phyloP scores from a whole-genome alignment of 176 grass and related monocot genomes.

The Musa itinerans region DNA sequence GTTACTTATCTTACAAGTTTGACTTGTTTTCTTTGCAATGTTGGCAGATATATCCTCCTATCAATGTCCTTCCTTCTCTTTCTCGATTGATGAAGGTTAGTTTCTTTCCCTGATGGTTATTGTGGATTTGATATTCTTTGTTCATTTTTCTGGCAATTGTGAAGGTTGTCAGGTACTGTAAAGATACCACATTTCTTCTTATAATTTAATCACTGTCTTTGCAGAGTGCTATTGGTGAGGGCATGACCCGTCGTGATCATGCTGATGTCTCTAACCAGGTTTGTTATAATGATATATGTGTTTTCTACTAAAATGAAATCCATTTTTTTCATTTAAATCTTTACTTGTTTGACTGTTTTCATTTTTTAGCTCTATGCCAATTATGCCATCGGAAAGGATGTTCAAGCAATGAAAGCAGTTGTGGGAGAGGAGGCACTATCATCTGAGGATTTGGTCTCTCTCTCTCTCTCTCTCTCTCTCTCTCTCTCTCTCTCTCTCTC shows the following conservation, averaged over 20 bases:
- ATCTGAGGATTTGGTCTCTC: slow-evolving; percentile 81
- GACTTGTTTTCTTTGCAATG: not conserved
- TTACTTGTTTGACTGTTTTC: slow-evolving; percentile 10
- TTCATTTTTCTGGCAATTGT: not conserved
- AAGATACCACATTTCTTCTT: too few species aligned
- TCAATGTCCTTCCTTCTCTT: slow-evolving; percentile 95
- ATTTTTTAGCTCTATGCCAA: slow-evolving; percentile 84
- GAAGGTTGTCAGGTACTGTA: too few species aligned
- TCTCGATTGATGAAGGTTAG: slow-evolving; percentile 94
- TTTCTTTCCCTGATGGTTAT: not conserved
- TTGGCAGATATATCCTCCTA: slow-evolving; percentile 88
- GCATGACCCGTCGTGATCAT: slow-evolving; percentile 97
- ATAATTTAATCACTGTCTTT: not conserved
- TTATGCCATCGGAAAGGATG: slow-evolving; percentile 99
- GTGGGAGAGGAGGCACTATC: slow-evolving; percentile 98
- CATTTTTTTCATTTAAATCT: too few species aligned
- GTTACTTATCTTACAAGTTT: too few species aligned
- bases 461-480: slow-evolving; percentile 4
- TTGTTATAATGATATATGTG: not conserved
- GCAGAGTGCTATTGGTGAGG: slow-evolving; percentile 98
- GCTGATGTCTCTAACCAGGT: slow-evolving; percentile 98
- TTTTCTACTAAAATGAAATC: too few species aligned
- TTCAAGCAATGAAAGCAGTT: slow-evolving; percentile 98
- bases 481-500: not conserved
- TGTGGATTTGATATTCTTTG: not conserved